Evolutionary conservation across 345 rosid species (phyloP).

Genomic region (Gossypium thurberi): DNA sequence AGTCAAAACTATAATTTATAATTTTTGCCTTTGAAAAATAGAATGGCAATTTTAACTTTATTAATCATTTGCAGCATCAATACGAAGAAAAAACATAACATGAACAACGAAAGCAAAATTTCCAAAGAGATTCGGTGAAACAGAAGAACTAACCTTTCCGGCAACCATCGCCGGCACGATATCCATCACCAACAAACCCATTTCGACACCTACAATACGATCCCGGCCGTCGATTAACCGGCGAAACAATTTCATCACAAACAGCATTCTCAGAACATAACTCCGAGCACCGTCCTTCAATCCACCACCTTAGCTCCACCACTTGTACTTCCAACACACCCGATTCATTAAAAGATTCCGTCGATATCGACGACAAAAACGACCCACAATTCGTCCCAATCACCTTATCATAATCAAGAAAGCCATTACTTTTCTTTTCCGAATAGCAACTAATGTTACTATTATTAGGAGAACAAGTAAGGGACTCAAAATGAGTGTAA

Average conservation of each 20-base stretch:
- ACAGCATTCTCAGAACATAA: constrained; percentile 35
- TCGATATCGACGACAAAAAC: constrained; percentile 46
- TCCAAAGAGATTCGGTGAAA: background rate
- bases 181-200: constrained; percentile 56
- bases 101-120: background rate
- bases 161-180: constrained; percentile 42
- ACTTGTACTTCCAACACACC: constrained; percentile 33
- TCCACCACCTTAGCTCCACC: constrained; percentile 61
- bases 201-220: constrained; percentile 39
- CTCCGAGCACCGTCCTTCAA: constrained; percentile 33
- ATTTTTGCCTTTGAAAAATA: too few relatives aligned
- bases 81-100: background rate
- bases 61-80: background rate
- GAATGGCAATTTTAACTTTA: too few relatives aligned
- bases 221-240: constrained; percentile 22
- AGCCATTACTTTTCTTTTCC: background rate
- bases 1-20: too few relatives aligned
- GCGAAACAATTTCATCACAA: constrained; percentile 23
- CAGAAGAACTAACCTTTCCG: constrained; percentile 44
- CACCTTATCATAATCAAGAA: constrained; percentile 18
- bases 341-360: background rate
- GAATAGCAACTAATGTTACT: constrained; percentile 31
- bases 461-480: constrained; percentile 3
- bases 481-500: constrained; percentile 27
- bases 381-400: constrained; percentile 24